Evolutionary conservation across 305 asterid genomes (phyloP).

Genomic region (Caryopteris hybrid): DNA sequence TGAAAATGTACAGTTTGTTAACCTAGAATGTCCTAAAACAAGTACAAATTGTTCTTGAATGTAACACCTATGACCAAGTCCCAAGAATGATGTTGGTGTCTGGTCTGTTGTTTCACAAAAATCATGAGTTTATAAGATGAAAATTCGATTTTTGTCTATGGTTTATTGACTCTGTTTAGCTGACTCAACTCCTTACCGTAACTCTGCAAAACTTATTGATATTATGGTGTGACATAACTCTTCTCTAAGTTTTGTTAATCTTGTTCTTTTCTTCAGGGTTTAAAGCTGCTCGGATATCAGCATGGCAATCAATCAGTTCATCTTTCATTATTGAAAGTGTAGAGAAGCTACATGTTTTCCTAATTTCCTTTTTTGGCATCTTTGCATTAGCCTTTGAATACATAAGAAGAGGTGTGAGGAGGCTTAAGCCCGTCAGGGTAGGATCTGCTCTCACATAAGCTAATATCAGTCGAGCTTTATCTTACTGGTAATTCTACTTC

Average conservation of each 20-base stretch:
- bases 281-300: slow-evolving; percentile 30
- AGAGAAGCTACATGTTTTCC: slow-evolving; percentile 45
- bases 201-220: not conserved
- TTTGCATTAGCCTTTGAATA: slow-evolving; percentile 42
- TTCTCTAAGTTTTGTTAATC: not conserved
- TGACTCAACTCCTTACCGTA: not conserved
- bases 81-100: slow-evolving; percentile 11
- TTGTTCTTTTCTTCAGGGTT: slow-evolving; percentile 32
- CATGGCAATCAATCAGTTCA: slow-evolving; percentile 36
- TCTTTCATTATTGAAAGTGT: slow-evolving; percentile 34
- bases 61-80: slow-evolving; percentile 12
- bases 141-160: not conserved
- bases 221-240: not conserved
- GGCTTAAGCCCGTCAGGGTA: slow-evolving; percentile 59
- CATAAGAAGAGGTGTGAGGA: slow-evolving; percentile 41
- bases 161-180: not conserved
- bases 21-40: not conserved
- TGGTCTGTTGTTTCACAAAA: not conserved
- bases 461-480: slow-evolving; percentile 18
- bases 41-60: not conserved
- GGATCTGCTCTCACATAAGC: slow-evolving; percentile 47
- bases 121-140: not conserved
- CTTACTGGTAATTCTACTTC: slow-evolving; percentile 34
- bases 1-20: not conserved
- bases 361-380: slow-evolving; percentile 43